A percentile compares a stretch with the other conserved stretches of the same genome.
Conservation (phyloP, 441 rosid genomes). For the Adansonia grandidieri region DNA sequence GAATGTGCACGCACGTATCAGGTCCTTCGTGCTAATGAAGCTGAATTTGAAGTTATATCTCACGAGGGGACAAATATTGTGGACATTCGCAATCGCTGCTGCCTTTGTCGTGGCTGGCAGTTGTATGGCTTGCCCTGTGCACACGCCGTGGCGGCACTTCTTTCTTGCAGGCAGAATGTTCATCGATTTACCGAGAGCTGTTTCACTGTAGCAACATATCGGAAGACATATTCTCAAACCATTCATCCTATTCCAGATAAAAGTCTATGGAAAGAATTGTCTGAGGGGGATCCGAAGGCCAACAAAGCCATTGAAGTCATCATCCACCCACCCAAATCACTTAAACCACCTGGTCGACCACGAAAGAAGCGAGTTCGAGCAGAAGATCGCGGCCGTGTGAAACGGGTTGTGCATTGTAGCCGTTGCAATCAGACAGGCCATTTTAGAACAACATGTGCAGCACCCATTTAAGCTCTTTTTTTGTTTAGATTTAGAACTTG, state of each 20-base stretch:
- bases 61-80: conserved; percentile 91
- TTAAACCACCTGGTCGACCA: conserved; percentile 92
- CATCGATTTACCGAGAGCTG: conserved; percentile 94
- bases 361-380: conserved; percentile 88
- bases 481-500: conserved; percentile 20
- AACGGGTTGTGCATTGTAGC: conserved; percentile 95
- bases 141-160: conserved; percentile 91
- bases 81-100: conserved; percentile 84
- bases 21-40: conserved; percentile 95
- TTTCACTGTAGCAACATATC: conserved; percentile 89
- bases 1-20: conserved; percentile 86
- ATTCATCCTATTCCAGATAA: conserved; percentile 96
- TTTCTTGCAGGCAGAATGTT: conserved; percentile 96
- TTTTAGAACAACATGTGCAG: conserved; percentile 95
- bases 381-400: conserved; percentile 84
- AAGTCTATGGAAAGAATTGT: conserved; percentile 78
- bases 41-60: conserved; percentile 93
- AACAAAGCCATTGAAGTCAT: conserved; percentile 45
- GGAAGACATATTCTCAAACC: conserved; percentile 94
- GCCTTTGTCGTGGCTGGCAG: conserved; percentile 96
- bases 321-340: conserved; percentile 85
- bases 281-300: conserved; percentile 65
- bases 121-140: conserved; percentile 92
- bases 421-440: conserved; percentile 98
- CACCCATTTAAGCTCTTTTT: conserved; percentile 62